A percentile compares a stretch with the other conserved stretches of the same genome.
These are phyloP conservation scores for Stephania yunnanensis DNA, from an alignment of 164 flowering plant species.

Conservation along the genomic window DNA sequence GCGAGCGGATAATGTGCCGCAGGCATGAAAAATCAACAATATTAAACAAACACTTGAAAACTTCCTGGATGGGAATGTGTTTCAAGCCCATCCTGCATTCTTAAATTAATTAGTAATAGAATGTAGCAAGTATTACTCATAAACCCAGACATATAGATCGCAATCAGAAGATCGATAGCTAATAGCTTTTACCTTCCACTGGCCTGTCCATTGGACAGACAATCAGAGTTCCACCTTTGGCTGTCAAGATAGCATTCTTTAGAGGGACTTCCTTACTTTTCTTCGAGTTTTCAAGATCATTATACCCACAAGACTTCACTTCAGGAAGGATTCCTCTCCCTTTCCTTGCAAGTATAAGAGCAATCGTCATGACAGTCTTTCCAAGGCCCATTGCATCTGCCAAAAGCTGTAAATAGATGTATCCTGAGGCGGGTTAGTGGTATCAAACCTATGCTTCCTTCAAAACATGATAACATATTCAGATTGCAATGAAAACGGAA, in stretches of 20 bases:
- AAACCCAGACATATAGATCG: not conserved
- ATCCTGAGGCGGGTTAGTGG: not conserved
- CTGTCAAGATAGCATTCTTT: constrained; percentile 16
- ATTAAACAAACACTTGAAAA: constrained; percentile 58
- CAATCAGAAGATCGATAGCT: not conserved
- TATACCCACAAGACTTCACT: constrained; percentile 10
- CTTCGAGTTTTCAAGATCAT: constrained; percentile 12
- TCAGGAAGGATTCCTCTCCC: constrained; percentile 35
- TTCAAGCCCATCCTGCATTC: constrained; percentile 69
- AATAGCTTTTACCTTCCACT: constrained; percentile 64
- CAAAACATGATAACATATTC: not conserved
- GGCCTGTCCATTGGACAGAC: constrained; percentile 89
- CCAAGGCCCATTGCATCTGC: constrained; percentile 97
- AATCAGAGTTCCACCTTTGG: constrained; percentile 66
- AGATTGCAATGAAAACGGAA: not conserved
- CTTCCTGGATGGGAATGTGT: constrained; percentile 53
- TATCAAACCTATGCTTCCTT: not conserved
- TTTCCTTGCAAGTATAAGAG: constrained; percentile 51
- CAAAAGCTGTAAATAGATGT: constrained; percentile 36
- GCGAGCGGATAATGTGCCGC: too few relatives aligned
- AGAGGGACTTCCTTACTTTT: constrained; percentile 12
- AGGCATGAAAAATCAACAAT: constrained; percentile 17
- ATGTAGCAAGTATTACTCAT: not conserved
- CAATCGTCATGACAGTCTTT: constrained; percentile 85
- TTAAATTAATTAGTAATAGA: not conserved